Conservation (phyloP, 495 filamentous ascomycete genomes). For the Penicillium canescens region DNA sequence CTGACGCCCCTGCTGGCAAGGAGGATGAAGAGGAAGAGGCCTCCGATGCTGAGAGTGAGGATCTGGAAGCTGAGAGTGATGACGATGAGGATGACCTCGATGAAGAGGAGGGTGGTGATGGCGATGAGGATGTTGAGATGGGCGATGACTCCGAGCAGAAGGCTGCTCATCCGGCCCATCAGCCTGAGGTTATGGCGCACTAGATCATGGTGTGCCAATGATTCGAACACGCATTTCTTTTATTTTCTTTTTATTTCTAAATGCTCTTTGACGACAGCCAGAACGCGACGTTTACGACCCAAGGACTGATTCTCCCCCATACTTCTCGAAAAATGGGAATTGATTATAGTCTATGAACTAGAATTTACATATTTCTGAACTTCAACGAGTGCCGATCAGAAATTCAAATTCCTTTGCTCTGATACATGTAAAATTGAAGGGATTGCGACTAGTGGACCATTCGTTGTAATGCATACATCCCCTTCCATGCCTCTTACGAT, state of each 20-base stretch:
- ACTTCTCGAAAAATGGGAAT: constrained; percentile 13
- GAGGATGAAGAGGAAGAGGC: constrained; percentile 71
- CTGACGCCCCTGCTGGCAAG: constrained; percentile 55
- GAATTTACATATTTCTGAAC: constrained; percentile 21
- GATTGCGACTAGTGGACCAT: too few relatives aligned
- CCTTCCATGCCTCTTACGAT: too few relatives aligned
- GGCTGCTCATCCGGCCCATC: constrained; percentile 38
- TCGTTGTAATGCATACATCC: too few relatives aligned
- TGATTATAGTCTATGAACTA: constrained; percentile 32
- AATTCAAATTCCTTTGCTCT: background rate
- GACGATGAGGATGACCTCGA: constrained; percentile 84
- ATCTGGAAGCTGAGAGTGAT: constrained; percentile 92
- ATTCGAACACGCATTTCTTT: background rate
- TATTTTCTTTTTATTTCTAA: background rate
- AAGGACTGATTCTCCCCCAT: constrained; percentile 12
- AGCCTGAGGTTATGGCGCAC: constrained; percentile 56
- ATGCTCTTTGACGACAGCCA: constrained; percentile 17
- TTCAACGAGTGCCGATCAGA: background rate
- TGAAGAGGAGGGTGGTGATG: constrained; percentile 67
- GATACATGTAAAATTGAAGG: too few relatives aligned
- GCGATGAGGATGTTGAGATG: constrained; percentile 84
- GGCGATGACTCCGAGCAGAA: constrained; percentile 60
- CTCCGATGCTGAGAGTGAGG: constrained; percentile 88
- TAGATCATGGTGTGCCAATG: constrained; percentile 20
- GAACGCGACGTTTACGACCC: constrained; percentile 40